A percentile compares a stretch with the other conserved stretches of the same genome.
Evolutionary conservation across 805 yeast genomes (phyloP).

Genomic region (Candida adriatica): DNA sequence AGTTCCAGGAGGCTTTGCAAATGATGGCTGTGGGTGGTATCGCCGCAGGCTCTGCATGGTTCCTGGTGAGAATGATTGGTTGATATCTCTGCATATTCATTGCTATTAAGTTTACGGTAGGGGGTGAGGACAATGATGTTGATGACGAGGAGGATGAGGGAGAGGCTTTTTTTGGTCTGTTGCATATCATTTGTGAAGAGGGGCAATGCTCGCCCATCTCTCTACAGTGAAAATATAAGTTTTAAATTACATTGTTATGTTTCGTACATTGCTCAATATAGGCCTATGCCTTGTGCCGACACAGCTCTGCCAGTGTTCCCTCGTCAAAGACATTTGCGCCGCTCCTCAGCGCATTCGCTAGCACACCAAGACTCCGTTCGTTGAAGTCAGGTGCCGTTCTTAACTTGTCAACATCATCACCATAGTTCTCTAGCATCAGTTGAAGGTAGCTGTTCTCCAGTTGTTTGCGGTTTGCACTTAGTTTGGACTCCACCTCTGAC

Average conservation of each 20-base stretch:
- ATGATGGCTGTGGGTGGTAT: slow-evolving; percentile 95
- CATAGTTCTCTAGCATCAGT: slow-evolving; percentile 50
- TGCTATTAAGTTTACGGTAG: too few relatives aligned
- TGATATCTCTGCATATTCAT: too few relatives aligned
- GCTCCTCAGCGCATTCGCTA: slow-evolving; percentile 20
- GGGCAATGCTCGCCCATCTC: too few relatives aligned
- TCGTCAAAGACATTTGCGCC: slow-evolving; percentile 18
- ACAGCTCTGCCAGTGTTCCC: slow-evolving; percentile 19
- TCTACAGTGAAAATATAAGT: too few relatives aligned
- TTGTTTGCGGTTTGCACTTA: slow-evolving; percentile 28
- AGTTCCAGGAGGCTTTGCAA: slow-evolving; percentile 74
- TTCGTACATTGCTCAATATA: too few relatives aligned
- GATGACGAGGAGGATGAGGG: too few relatives aligned
- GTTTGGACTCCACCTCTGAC: slow-evolving; percentile 23
- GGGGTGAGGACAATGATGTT: not conserved
- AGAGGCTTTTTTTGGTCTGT: too few relatives aligned
- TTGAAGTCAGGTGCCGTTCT: slow-evolving; percentile 61
- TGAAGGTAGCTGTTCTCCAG: slow-evolving; percentile 46
- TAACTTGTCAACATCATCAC: slow-evolving; percentile 30
- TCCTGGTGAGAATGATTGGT: slow-evolving; percentile 74
- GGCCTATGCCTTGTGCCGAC: too few relatives aligned
- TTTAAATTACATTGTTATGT: too few relatives aligned
- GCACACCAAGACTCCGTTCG: slow-evolving; percentile 39
- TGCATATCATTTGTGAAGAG: too few relatives aligned
- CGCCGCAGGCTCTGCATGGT: slow-evolving; percentile 98